Evolutionary conservation across 208 protist species (phyloP).

Genomic region (Trypanosoma rangeli): DNA sequence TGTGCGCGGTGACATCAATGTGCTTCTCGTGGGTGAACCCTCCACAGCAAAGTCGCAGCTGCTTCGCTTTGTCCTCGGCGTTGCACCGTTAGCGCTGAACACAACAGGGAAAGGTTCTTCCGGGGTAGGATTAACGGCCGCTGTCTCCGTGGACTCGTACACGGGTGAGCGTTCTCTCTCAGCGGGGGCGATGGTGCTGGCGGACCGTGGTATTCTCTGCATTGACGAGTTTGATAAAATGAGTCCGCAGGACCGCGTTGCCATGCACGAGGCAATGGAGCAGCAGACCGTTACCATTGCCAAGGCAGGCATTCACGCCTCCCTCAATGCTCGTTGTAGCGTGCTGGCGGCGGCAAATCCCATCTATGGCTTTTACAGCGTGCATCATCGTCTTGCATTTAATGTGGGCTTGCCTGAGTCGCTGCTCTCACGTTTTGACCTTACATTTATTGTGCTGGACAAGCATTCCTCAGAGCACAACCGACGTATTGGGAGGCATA

Average conservation of each 20-base stretch:
- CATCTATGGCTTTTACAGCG: conserved; percentile 98
- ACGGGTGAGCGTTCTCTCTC: conserved; percentile 96
- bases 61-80: conserved; percentile 96
- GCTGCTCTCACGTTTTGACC: conserved; percentile 99
- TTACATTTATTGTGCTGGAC: conserved; percentile 99
- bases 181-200: conserved; percentile 99
- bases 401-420: conserved; percentile 99
- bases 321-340: conserved; percentile 98
- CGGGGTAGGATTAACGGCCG: conserved; percentile 99
- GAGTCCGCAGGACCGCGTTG: conserved; percentile 95
- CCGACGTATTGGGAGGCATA: conserved; percentile 93
- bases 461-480: conserved; percentile 91
- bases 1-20: conserved; percentile 99
- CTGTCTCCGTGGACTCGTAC: conserved; percentile 96
- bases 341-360: conserved; percentile 99
- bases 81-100: conserved; percentile 96
- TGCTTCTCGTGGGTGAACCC: conserved; percentile 99
- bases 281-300: conserved; percentile 99
- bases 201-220: conserved; percentile 98
- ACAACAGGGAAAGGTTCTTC: conserved; percentile 98
- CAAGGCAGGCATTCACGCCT: conserved; percentile 99
- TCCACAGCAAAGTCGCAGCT: conserved; percentile 99
- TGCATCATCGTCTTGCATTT: conserved; percentile 84
- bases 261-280: conserved; percentile 99
- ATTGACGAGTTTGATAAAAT: conserved; percentile 99